Evolutionary conservation across 1,139 yeast species (phyloP).

Genomic region (Eremothecium gossypii): DNA sequence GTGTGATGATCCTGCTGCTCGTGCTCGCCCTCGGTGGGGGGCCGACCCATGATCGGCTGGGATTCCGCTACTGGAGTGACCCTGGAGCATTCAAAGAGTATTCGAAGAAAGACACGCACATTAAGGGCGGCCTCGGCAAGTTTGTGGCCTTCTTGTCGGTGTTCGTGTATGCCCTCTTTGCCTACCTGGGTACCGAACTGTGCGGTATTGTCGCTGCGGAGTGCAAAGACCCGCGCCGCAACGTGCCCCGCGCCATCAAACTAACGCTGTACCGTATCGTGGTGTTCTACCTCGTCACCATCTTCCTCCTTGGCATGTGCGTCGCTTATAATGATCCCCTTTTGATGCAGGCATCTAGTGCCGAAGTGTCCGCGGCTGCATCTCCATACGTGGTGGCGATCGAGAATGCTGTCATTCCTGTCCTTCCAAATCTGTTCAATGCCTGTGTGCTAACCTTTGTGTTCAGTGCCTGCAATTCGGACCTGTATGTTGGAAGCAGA

Average conservation of each 20-base stretch:
- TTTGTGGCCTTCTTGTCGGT: slow-evolving; percentile 61
- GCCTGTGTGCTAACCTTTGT: slow-evolving; percentile 62
- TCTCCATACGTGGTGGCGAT: slow-evolving; percentile 67
- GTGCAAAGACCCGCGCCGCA: slow-evolving; percentile 63
- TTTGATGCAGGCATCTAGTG: slow-evolving; percentile 26
- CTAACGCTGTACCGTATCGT: slow-evolving; percentile 70
- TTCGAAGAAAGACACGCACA: slow-evolving; percentile 32
- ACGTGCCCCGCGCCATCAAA: slow-evolving; percentile 70
- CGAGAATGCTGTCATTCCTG: slow-evolving; percentile 51
- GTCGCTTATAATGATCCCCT: slow-evolving; percentile 61
- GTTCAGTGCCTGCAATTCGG: slow-evolving; percentile 66
- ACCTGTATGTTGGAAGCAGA: slow-evolving; percentile 62
- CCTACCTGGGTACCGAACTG: slow-evolving; percentile 70
- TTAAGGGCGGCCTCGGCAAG: slow-evolving; percentile 37
- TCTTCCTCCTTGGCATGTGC: slow-evolving; percentile 63
- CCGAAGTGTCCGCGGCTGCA: slow-evolving; percentile 54
- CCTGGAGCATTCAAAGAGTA: slow-evolving; percentile 41
- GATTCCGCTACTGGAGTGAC: slow-evolving; percentile 40
- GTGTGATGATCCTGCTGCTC: slow-evolving; percentile 42
- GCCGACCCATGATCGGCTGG: slow-evolving; percentile 45
- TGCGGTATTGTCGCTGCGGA: slow-evolving; percentile 71
- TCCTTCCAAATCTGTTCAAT: slow-evolving; percentile 56
- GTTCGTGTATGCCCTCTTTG: slow-evolving; percentile 65
- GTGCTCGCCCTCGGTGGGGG: slow-evolving; percentile 52
- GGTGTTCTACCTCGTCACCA: slow-evolving; percentile 56